A percentile compares a stretch with the other conserved stretches of the same genome.
These are phyloP conservation scores for Lactifluus subvellereus DNA, from an alignment of 768 basidiomycete genomes.

Conservation along the genomic window DNA sequence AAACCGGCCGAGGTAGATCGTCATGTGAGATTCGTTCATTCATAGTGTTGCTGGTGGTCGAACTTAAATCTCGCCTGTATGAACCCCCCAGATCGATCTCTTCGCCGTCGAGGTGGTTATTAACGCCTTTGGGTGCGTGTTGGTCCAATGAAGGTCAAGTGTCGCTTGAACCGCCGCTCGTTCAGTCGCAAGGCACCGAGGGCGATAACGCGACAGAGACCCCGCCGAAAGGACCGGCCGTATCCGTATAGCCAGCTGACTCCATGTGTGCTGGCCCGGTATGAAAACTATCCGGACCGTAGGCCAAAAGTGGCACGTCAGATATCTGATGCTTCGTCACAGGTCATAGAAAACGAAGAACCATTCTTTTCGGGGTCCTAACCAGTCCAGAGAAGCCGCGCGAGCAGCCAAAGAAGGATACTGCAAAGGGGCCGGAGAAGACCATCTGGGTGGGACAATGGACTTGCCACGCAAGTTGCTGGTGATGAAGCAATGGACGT, in stretches of 20 bases:
- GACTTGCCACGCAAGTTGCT: slow-evolving; percentile 4
- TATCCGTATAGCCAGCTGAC: slow-evolving; percentile 6
- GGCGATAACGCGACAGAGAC: slow-evolving; percentile 18
- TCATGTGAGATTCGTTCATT: slow-evolving; percentile 3
- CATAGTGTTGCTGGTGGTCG: neutral
- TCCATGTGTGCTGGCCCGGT: neutral
- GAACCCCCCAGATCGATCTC: neutral
- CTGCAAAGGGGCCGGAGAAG: neutral
- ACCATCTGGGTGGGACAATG: slow-evolving; percentile 11
- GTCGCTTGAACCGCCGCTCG: neutral
- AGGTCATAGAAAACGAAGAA: slow-evolving; percentile 6
- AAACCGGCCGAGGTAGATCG: neutral
- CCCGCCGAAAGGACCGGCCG: neutral
- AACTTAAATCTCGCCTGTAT: neutral
- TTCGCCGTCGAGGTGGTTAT: slow-evolving; percentile 6
- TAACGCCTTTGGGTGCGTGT: slow-evolving; percentile 6
- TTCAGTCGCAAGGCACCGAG: slow-evolving; percentile 1
- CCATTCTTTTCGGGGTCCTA: slow-evolving; percentile 7
- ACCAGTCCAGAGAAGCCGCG: slow-evolving; percentile 3
- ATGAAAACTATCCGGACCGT: slow-evolving; percentile 8
- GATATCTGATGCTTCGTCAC: slow-evolving; percentile 15
- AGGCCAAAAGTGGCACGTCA: slow-evolving; percentile 4
- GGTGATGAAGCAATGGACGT: neutral
- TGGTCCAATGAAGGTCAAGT: neutral
- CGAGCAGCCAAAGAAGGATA: slow-evolving; percentile 2